Evolutionary conservation across 176 grass and related monocot species (phyloP), one percentile per base, ranked within the genome.

Genomic region (Carex myosuroides): DNA sequence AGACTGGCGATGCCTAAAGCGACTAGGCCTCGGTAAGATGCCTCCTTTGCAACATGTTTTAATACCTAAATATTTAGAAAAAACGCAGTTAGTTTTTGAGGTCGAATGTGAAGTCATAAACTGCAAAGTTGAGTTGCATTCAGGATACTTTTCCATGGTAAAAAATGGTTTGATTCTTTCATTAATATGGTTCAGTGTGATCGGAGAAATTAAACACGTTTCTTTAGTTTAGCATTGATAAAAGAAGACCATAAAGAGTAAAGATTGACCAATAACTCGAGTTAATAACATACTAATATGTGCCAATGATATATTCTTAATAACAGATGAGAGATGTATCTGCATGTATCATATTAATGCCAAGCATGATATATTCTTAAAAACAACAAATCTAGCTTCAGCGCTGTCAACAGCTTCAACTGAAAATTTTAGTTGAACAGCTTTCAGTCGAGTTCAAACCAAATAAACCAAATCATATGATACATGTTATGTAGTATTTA

Each of bases 1-100:
- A 95, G 79, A 66, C 85, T 90, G 80, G 93, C 83, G 42, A 95
- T 92, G 74, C 88, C 93, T 79, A 95, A 90, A 79, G 87, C 88
- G 76, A 86, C 88, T 80, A 95, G 84, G 85, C 87, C 90, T 84
- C 80, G 91, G 76, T 90, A 87, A 35, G 85, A 90, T 2, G 85
- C 86, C 52, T 95, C 90, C 42, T 63, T 83, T 16, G 93, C 90
- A 22, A 90, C 82, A 63, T 92, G 87, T 69, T 90, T 92, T 46
- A 95, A 87, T 78, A 95, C 87, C 93, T 95, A 87, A 2, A 37
- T 32, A 56, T 32, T 84, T 52, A 46, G 64, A 84, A 26, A 75
- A 62, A 3, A 86, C 54, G 21, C 18, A 54, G 54, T 55, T 30
- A 76, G 44, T 11, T 6, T 76, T 75, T 20, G 3, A 20, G 42